Evolutionary conservation across 129 eudicot genomes (phyloP).

Genomic region (Escallonia herrerae): DNA sequence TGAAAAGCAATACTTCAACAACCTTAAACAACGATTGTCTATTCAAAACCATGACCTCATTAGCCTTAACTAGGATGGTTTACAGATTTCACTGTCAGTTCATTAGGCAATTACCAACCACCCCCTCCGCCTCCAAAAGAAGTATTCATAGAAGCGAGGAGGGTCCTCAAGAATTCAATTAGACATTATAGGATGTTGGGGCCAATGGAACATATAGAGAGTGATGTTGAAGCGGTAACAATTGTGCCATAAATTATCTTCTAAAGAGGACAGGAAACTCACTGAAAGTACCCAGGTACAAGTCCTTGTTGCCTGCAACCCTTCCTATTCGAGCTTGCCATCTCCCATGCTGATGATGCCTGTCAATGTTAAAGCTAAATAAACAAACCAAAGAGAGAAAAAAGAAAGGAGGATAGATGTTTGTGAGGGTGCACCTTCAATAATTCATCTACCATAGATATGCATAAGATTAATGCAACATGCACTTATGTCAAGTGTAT

Average conservation of each 20-base stretch:
- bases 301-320: slow-evolving; percentile 98
- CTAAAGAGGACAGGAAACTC: slow-evolving; percentile 25
- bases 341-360: slow-evolving; percentile 98
- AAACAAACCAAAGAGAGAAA: background rate
- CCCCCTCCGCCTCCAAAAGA: too few species aligned
- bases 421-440: background rate
- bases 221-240: background rate
- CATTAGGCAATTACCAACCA: too few species aligned
- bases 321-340: slow-evolving; percentile 99
- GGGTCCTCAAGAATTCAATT: too few species aligned
- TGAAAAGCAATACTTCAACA: background rate
- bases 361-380: slow-evolving; percentile 15
- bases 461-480: background rate
- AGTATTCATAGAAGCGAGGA: too few species aligned
- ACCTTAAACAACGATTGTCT: too few species aligned
- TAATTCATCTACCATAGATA: background rate
- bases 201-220: background rate
- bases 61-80: too few species aligned
- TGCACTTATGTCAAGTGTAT: slow-evolving; percentile 5
- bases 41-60: too few species aligned
- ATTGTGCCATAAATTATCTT: background rate
- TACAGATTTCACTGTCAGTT: too few species aligned
- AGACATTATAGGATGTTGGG: background rate
- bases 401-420: background rate
- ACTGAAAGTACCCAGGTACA: slow-evolving; percentile 99